These are phyloP conservation scores for Phytopythium chamaehyphon DNA, from an alignment of 352 stramenopile genomes.

Conservation along the genomic window DNA sequence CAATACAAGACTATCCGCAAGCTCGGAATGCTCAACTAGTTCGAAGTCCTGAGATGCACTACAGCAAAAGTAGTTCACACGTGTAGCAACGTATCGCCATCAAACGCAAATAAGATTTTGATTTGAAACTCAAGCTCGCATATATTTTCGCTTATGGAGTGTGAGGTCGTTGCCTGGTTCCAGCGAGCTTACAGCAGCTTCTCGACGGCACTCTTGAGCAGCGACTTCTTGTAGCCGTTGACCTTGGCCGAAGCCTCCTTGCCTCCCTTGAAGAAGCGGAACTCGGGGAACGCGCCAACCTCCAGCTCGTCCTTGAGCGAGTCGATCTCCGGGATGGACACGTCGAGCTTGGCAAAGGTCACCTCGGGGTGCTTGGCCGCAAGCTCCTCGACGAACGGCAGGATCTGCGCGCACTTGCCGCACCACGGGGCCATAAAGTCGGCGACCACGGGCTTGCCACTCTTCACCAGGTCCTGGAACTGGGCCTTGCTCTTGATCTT, in stretches of 20 bases:
- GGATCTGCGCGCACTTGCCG: conserved; percentile 84
- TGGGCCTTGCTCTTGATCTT: conserved; percentile 54
- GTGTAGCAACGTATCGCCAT: no score
- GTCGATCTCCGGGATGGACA: conserved; percentile 66
- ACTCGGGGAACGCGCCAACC: conserved; percentile 74
- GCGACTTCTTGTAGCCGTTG: conserved; percentile 83
- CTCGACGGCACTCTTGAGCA: conserved; percentile 66
- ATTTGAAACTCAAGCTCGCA: neutral
- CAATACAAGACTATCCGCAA: conserved; percentile 50
- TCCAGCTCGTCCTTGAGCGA: conserved; percentile 70
- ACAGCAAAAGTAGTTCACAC: no score
- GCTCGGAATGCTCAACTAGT: conserved; percentile 37
- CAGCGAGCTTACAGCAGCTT: conserved; percentile 32
- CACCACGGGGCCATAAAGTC: conserved; percentile 88
- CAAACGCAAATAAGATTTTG: conserved; percentile 4
- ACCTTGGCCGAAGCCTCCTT: conserved; percentile 71
- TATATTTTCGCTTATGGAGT: conserved; percentile 7
- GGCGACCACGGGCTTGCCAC: conserved; percentile 68
- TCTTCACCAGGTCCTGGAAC: conserved; percentile 59
- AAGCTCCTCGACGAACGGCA: conserved; percentile 67
- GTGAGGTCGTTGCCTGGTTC: conserved; percentile 4
- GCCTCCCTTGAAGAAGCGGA: conserved; percentile 83
- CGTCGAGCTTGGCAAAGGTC: conserved; percentile 78
- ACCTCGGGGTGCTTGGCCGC: conserved; percentile 59
- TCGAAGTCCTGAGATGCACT: no score